phyloP scores from a whole-genome alignment of 208 protist species.

The Trypanosoma avium region DNA sequence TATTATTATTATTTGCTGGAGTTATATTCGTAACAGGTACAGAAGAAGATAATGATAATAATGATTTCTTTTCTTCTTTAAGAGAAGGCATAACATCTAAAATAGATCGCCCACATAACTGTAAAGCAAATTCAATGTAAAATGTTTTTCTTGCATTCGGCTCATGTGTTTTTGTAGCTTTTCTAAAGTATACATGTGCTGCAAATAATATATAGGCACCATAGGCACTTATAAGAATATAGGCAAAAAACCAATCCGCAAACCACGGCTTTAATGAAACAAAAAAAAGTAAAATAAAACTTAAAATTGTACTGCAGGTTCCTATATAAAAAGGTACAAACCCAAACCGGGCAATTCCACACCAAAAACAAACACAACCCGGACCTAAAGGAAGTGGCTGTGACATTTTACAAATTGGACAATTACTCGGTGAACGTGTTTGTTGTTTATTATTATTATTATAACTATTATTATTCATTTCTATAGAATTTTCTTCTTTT shows the following conservation, averaged over 20 bases:
- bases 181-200: conserved; percentile 23
- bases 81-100: conserved; percentile 34
- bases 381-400: conserved; percentile 37
- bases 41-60: not conserved
- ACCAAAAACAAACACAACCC: conserved; percentile 67
- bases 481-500: not conserved
- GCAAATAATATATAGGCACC: conserved; percentile 21
- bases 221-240: conserved; percentile 40
- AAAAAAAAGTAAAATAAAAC: conserved; percentile 39
- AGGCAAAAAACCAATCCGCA: conserved; percentile 47
- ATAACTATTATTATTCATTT: not conserved
- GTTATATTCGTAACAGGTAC: not conserved
- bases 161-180: not conserved
- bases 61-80: not conserved
- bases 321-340: conserved; percentile 50
- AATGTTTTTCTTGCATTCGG: conserved; percentile 21
- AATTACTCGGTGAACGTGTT: conserved; percentile 20
- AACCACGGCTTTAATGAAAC: conserved; percentile 66
- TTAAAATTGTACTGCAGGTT: conserved; percentile 26
- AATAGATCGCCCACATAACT: conserved; percentile 39
- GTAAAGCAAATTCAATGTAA: conserved; percentile 38
- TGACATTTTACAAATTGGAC: conserved; percentile 52
- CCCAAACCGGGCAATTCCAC: conserved; percentile 43
- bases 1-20: not conserved
- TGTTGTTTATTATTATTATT: conserved; percentile 2